These are phyloP conservation scores for Rhynchospora breviuscula DNA, from an alignment of 176 grass and related monocot genomes.

Conservation along the genomic window DNA sequence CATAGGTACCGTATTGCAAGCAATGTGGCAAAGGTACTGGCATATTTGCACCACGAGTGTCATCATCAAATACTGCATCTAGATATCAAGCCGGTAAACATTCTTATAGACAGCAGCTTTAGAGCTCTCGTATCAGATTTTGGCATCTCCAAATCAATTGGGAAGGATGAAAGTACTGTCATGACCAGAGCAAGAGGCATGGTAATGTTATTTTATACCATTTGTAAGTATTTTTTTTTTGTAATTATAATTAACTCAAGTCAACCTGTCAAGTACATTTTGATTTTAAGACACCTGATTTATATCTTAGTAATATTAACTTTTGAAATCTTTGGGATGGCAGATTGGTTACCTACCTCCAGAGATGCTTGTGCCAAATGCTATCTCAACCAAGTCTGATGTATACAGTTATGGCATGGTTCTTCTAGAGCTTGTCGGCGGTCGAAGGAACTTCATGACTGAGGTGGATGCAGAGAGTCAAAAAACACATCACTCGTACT, in stretches of 20 bases:
- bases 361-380: slow-evolving; percentile 38
- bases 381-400: slow-evolving; percentile 44
- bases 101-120: slow-evolving; percentile 49
- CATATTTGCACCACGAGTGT: slow-evolving; percentile 64
- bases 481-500: slow-evolving; percentile 1
- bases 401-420: slow-evolving; percentile 67
- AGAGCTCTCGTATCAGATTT: slow-evolving; percentile 53
- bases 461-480: background rate
- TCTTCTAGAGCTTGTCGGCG: slow-evolving; percentile 49
- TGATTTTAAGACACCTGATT: background rate
- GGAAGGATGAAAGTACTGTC: slow-evolving; percentile 41
- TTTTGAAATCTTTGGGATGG: background rate
- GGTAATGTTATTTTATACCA: background rate
- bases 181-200: slow-evolving; percentile 42
- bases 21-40: slow-evolving; percentile 45
- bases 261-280: background rate
- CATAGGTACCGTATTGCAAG: slow-evolving; percentile 22
- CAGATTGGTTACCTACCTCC: slow-evolving; percentile 43
- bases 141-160: slow-evolving; percentile 49
- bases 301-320: background rate
- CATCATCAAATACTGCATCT: slow-evolving; percentile 43
- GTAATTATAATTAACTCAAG: background rate
- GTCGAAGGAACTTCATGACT: slow-evolving; percentile 27
- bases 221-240: background rate
- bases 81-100: slow-evolving; percentile 71